These are phyloP conservation scores for Trichoderma sp. DNA, from an alignment of 2,329 filamentous ascomycete genomes.

Conservation along the genomic window DNA sequence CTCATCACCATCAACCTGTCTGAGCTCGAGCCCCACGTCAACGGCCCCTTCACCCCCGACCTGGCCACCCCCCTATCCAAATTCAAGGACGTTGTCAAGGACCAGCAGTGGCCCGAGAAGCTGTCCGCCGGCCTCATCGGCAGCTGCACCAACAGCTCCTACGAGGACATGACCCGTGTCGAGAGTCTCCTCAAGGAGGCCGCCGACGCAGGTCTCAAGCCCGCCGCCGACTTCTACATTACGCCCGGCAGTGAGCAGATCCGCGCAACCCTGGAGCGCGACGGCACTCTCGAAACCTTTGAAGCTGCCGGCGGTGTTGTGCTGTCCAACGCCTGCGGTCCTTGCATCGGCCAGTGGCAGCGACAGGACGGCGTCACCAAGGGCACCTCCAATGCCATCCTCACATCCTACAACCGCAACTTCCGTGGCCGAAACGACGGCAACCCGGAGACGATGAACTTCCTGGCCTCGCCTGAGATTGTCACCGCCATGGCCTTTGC, in stretches of 20 bases:
- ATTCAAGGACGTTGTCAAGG: slow-evolving; percentile 80
- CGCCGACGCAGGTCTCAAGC: slow-evolving; percentile 81
- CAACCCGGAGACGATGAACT: slow-evolving; percentile 97
- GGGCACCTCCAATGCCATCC: slow-evolving; percentile 87
- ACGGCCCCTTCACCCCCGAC: slow-evolving; percentile 95
- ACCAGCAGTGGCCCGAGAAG: slow-evolving; percentile 85
- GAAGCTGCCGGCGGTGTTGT: slow-evolving; percentile 82
- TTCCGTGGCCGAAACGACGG: slow-evolving; percentile 97
- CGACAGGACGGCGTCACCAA: slow-evolving; percentile 82
- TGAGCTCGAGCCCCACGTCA: slow-evolving; percentile 89
- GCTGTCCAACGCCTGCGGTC: slow-evolving; percentile 91
- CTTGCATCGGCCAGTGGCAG: slow-evolving; percentile 94
- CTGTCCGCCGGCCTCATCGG: slow-evolving; percentile 93
- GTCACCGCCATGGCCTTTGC: slow-evolving; percentile 96
- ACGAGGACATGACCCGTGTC: slow-evolving; percentile 96
- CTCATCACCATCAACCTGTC: slow-evolving; percentile 88
- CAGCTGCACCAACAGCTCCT: slow-evolving; percentile 98
- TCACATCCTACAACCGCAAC: slow-evolving; percentile 98
- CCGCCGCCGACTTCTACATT: slow-evolving; percentile 89
- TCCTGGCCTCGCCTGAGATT: slow-evolving; percentile 92
- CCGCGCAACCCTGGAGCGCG: slow-evolving; percentile 85
- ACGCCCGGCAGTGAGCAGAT: slow-evolving; percentile 97
- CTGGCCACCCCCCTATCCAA: slow-evolving; percentile 87
- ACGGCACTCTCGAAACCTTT: slow-evolving; percentile 83
- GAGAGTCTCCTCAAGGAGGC: slow-evolving; percentile 93